Conservation (phyloP, 2,329 filamentous ascomycete genomes). For the Cercospora sp. region DNA sequence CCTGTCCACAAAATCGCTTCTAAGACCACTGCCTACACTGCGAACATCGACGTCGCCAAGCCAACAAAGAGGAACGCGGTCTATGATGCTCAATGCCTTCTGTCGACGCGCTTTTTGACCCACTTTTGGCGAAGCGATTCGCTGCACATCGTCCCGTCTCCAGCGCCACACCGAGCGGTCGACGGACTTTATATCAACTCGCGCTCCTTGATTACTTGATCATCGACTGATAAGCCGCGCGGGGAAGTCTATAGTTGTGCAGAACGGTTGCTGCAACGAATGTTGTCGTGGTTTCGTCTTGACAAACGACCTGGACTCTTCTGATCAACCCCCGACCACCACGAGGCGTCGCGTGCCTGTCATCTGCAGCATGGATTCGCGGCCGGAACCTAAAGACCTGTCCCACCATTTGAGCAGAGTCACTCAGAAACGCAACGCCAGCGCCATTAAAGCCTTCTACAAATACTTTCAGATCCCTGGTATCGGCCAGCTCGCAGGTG, state of each 20-base stretch:
- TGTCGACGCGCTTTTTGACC: background rate
- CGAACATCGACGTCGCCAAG: background rate
- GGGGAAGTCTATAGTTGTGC: background rate
- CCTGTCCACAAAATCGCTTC: background rate
- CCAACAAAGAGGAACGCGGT: slow-evolving; percentile 1
- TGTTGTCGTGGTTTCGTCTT: background rate
- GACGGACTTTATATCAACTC: background rate
- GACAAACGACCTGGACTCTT: background rate
- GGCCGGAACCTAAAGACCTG: slow-evolving; percentile 66
- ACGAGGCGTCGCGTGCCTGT: slow-evolving; percentile 1
- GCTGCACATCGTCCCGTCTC: background rate
- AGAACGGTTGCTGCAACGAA: background rate
- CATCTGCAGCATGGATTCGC: slow-evolving; percentile 23
- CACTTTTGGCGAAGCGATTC: background rate
- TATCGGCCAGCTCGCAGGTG: slow-evolving; percentile 63
- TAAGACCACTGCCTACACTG: background rate
- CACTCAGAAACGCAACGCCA: slow-evolving; percentile 65
- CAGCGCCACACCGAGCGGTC: background rate
- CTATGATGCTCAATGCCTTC: slow-evolving; percentile 10
- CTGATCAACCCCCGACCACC: background rate
- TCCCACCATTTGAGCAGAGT: slow-evolving; percentile 75
- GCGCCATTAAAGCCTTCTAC: slow-evolving; percentile 77
- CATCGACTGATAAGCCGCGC: slow-evolving; percentile 5
- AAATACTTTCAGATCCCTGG: slow-evolving; percentile 72
- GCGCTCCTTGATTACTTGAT: slow-evolving; percentile 3